Evolutionary conservation across 805 yeast genomes (phyloP).

Genomic region (Kazachstania taianensis): DNA sequence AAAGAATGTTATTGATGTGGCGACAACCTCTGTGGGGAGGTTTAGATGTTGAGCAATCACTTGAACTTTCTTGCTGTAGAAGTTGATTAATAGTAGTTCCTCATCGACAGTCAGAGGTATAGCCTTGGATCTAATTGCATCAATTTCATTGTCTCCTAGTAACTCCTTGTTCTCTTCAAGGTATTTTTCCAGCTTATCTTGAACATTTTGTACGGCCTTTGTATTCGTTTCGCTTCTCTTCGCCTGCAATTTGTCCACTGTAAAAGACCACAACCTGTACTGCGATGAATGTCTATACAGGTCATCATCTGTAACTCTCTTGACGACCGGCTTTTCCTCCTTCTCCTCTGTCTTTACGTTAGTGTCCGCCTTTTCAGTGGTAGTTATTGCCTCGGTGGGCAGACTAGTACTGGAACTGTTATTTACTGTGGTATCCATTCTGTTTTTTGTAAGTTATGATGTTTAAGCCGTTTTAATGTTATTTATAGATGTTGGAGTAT

Average conservation of each 20-base stretch:
- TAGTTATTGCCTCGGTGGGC: not conserved
- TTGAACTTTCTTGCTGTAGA: slow-evolving; percentile 61
- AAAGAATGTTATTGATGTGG: slow-evolving; percentile 79
- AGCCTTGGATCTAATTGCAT: slow-evolving; percentile 23
- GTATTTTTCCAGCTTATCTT: slow-evolving; percentile 28
- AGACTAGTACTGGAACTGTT: not conserved
- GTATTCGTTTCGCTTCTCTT: slow-evolving; percentile 43
- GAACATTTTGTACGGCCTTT: slow-evolving; percentile 35
- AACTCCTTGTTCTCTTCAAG: slow-evolving; percentile 20
- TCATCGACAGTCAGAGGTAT: slow-evolving; percentile 54
- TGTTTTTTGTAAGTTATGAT: too few species aligned
- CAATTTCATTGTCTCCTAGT: slow-evolving; percentile 26
- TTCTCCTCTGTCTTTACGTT: slow-evolving; percentile 2
- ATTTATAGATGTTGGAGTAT: too few species aligned
- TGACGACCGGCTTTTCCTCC: slow-evolving; percentile 6
- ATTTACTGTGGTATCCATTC: too few species aligned
- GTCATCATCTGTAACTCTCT: slow-evolving; percentile 65
- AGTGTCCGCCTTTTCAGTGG: not conserved
- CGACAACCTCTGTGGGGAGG: slow-evolving; percentile 78
- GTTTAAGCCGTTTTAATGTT: too few species aligned
- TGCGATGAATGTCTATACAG: slow-evolving; percentile 81
- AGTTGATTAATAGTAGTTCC: slow-evolving; percentile 56
- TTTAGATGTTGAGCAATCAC: slow-evolving; percentile 63
- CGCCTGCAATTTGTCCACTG: slow-evolving; percentile 43
- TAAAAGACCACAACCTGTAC: slow-evolving; percentile 77